Conservation (phyloP, 2,329 filamentous ascomycete species). For the Alternaria gansuensis region DNA sequence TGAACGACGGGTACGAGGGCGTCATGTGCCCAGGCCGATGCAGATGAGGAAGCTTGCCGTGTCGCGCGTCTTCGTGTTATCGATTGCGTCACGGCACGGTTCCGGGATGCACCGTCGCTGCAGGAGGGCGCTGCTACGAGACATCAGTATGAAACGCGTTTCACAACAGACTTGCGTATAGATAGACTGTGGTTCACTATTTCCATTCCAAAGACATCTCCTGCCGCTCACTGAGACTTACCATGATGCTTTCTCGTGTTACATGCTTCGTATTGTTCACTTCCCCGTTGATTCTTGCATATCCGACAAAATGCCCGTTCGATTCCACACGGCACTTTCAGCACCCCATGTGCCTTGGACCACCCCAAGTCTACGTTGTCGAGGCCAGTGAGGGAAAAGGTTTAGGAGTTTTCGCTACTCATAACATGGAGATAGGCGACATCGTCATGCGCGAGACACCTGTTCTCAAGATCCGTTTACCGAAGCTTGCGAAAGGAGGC, state of each 20-base stretch:
- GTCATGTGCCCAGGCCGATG: background rate
- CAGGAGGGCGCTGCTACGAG: conserved; percentile 21
- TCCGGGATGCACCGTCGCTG: conserved; percentile 1
- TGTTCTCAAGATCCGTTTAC: conserved; percentile 46
- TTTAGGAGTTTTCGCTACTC: conserved; percentile 54
- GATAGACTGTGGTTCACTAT: background rate
- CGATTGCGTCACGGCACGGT: conserved; percentile 3
- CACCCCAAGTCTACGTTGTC: conserved; percentile 42
- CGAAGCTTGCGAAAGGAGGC: conserved; percentile 36
- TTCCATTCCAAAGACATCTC: background rate
- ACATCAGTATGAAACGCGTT: conserved; percentile 27
- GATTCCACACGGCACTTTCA: conserved; percentile 24
- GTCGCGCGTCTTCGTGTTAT: background rate
- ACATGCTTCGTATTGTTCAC: background rate
- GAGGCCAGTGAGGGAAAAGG: conserved; percentile 53
- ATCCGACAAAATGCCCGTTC: conserved; percentile 21
- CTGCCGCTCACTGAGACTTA: background rate
- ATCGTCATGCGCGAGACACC: conserved; percentile 55
- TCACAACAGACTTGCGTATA: conserved; percentile 18
- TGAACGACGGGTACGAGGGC: too few relatives aligned
- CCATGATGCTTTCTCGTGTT: conserved; percentile 1
- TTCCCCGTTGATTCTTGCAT: conserved; percentile 12
- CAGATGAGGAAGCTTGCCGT: background rate
- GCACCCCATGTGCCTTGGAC: conserved; percentile 35
- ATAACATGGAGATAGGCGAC: conserved; percentile 51